Evolutionary conservation across 2,329 filamentous ascomycete genomes (phyloP).

Genomic region (Metarhizium humberi): DNA sequence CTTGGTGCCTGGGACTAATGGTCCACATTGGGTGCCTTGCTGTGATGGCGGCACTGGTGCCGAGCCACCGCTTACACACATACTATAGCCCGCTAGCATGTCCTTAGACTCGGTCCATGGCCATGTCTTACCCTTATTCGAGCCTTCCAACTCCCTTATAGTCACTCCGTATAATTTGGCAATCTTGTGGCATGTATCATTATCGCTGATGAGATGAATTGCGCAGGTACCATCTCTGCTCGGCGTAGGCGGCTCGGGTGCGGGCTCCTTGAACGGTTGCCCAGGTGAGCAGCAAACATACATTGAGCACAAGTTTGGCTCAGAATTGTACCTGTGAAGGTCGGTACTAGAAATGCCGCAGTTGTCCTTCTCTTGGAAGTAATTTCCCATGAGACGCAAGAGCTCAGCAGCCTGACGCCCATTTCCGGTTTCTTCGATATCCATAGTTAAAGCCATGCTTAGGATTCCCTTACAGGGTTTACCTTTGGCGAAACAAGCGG

Average conservation of each 20-base stretch:
- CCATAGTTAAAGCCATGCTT: too few relatives aligned
- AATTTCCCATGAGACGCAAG: constrained; percentile 4
- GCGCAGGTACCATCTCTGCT: constrained; percentile 25
- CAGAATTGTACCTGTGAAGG: constrained; percentile 28
- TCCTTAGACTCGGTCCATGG: constrained; percentile 13
- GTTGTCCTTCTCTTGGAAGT: constrained; percentile 10
- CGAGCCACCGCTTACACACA: constrained; percentile 14
- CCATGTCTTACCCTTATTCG: constrained; percentile 19
- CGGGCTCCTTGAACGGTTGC: constrained; percentile 8
- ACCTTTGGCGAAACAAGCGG: neutral
- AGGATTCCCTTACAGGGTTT: neutral
- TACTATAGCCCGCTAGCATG: constrained; percentile 7
- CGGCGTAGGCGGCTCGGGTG: constrained; percentile 23
- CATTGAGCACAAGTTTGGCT: constrained; percentile 8
- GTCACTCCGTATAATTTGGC: constrained; percentile 13
- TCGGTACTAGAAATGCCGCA: constrained; percentile 25
- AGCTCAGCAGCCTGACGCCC: neutral
- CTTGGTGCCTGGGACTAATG: constrained; percentile 14
- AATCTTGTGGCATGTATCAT: constrained; percentile 24
- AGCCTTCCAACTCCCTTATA: constrained; percentile 9
- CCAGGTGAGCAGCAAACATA: constrained; percentile 28
- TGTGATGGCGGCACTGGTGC: constrained; percentile 14
- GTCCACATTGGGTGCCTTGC: constrained; percentile 13
- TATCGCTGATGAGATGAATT: constrained; percentile 19
- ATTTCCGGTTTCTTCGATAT: neutral